Percentiles rank a stretch among this genome's conserved stretches.
These are phyloP conservation scores for Cutaneotrichosporon spelunceum DNA, from an alignment of 1,284 basidiomycete species.

Conservation along the genomic window DNA sequence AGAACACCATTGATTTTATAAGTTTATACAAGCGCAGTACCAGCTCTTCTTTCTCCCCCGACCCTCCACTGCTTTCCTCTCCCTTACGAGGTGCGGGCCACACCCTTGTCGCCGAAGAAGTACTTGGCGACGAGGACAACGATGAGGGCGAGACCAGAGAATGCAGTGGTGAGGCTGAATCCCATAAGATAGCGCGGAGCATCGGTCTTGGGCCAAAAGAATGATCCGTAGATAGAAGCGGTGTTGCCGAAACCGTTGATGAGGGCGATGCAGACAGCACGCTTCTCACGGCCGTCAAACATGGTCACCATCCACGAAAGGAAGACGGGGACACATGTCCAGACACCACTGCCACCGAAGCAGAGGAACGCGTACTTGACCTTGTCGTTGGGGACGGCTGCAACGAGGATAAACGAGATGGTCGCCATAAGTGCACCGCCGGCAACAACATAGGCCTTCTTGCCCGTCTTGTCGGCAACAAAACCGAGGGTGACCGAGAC, in stretches of 20 bases:
- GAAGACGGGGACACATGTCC: constrained; percentile 47
- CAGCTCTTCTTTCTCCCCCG: background rate
- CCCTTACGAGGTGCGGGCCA: constrained; percentile 16
- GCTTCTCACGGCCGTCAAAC: constrained; percentile 47
- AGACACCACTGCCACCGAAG: constrained; percentile 49
- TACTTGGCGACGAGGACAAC: constrained; percentile 29
- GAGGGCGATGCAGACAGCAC: constrained; percentile 47
- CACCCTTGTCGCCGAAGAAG: constrained; percentile 43
- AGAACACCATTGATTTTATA: background rate
- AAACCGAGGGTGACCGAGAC: constrained; percentile 42
- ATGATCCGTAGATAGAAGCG: constrained; percentile 47
- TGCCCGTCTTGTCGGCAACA: constrained; percentile 44
- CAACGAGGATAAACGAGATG: constrained; percentile 45
- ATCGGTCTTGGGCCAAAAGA: constrained; percentile 45
- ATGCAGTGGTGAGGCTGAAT: constrained; percentile 42
- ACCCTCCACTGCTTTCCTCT: background rate
- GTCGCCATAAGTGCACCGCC: constrained; percentile 30
- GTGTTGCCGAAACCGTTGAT: constrained; percentile 49
- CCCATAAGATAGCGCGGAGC: constrained; percentile 45
- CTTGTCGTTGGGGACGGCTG: constrained; percentile 35
- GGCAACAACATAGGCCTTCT: constrained; percentile 47
- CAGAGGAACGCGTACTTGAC: constrained; percentile 50
- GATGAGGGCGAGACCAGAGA: constrained; percentile 35
- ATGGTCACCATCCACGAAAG: constrained; percentile 49
- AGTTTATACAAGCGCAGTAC: background rate